phyloP scores from a whole-genome alignment of 306 rosid species.

The Oxytropis ochrocephala region DNA sequence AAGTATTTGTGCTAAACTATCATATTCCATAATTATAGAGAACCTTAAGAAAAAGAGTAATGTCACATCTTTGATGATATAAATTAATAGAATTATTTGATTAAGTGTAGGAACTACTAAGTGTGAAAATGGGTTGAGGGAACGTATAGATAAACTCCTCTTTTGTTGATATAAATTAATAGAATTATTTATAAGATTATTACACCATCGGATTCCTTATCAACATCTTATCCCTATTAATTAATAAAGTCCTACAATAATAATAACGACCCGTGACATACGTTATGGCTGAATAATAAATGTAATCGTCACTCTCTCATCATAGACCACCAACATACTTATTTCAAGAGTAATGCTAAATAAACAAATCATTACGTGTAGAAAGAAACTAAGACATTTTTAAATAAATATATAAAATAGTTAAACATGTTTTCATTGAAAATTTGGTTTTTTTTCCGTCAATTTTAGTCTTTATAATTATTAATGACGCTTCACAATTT shows the following conservation, averaged over 20 bases:
- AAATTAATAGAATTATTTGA: background rate
- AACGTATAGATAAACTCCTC: background rate
- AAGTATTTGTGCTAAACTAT: background rate
- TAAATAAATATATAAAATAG: too few relatives aligned
- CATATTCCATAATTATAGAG: slow-evolving; percentile 3
- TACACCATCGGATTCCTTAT: slow-evolving; percentile 13
- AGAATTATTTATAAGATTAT: background rate
- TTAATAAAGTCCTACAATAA: slow-evolving; percentile 8
- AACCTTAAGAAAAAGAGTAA: background rate
- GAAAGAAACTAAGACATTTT: too few relatives aligned
- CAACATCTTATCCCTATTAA: background rate
- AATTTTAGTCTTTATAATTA: too few relatives aligned
- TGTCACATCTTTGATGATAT: background rate
- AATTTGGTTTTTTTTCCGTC: too few relatives aligned
- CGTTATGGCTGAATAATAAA: slow-evolving; percentile 20
- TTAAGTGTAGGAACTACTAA: background rate
- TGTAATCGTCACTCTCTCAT: background rate
- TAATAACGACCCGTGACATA: slow-evolving; percentile 22
- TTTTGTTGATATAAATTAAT: too few relatives aligned
- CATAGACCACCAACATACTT: background rate
- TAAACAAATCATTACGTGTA: too few relatives aligned
- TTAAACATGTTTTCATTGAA: too few relatives aligned
- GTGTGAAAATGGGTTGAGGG: background rate
- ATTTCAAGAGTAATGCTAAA: background rate
- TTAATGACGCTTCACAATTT: too few relatives aligned